phyloP scores from a whole-genome alignment of 768 basidiomycete species.

The Boletus subcaerulescens region DNA sequence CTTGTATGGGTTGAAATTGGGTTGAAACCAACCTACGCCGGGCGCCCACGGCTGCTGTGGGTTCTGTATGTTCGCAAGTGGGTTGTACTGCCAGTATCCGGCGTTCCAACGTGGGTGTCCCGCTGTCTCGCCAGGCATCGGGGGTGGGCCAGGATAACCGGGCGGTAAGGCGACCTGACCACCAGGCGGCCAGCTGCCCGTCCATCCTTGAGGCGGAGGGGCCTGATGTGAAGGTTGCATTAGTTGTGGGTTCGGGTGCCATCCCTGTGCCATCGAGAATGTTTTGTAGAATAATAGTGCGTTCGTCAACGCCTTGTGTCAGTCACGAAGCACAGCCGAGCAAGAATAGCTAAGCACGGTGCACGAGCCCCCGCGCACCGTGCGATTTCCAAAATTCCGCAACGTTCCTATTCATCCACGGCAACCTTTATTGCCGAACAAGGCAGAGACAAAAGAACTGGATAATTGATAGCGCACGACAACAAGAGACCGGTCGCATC shows the following conservation, averaged over 20 bases:
- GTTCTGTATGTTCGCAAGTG: conserved; percentile 31
- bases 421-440: not conserved
- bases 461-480: not conserved
- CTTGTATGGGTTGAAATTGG: conserved; percentile 60
- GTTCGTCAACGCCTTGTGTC: not conserved
- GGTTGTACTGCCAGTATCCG: conserved; percentile 53
- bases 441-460: not conserved
- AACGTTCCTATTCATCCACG: not conserved
- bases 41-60: conserved; percentile 33
- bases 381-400: not conserved
- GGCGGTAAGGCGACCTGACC: conserved; percentile 29
- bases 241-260: conserved; percentile 34
- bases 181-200: conserved; percentile 37
- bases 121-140: conserved; percentile 49
- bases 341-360: not conserved
- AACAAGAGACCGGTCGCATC: not conserved
- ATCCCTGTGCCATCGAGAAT: conserved; percentile 26
- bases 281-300: not conserved
- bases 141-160: conserved; percentile 47
- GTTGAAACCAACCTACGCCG: conserved; percentile 29
- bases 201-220: conserved; percentile 33
- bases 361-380: conserved; percentile 20
- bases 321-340: conserved; percentile 16
- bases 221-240: conserved; percentile 28
- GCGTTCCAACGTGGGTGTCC: conserved; percentile 46